Evolutionary conservation across 192 early-diverging fungal genomes (phyloP).

Genomic region (Rhizophlyctis rosea): DNA sequence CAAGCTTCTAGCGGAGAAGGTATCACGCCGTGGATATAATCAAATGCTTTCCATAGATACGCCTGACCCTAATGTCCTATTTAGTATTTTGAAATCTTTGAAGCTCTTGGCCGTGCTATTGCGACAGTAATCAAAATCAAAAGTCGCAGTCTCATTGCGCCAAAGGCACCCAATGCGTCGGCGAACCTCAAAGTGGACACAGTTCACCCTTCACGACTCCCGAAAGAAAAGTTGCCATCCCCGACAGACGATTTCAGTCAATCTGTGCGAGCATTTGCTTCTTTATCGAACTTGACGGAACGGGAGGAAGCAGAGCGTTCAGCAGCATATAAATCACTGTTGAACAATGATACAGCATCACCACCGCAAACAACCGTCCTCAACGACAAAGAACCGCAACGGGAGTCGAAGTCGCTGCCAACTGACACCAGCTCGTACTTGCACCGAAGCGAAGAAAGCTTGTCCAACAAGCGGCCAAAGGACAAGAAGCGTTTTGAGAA

Average conservation of each 20-base stretch:
- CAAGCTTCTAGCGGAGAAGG: constrained; percentile 21
- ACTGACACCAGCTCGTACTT: background rate
- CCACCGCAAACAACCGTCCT: too few relatives aligned
- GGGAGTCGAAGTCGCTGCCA: background rate
- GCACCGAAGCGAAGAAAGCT: background rate
- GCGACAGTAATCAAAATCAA: constrained; percentile 30
- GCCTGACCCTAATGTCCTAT: too few relatives aligned
- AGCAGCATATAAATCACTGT: too few relatives aligned
- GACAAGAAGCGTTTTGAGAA: too few relatives aligned
- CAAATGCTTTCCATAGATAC: too few relatives aligned
- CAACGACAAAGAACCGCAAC: background rate
- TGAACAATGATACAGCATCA: too few relatives aligned
- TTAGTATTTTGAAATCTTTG: constrained; percentile 31
- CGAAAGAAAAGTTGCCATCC: too few relatives aligned
- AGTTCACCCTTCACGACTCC: background rate
- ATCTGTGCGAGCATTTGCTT: background rate
- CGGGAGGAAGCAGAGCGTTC: too few relatives aligned
- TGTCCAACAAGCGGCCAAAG: background rate
- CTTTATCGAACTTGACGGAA: background rate
- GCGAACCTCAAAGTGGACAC: background rate
- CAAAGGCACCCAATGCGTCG: background rate
- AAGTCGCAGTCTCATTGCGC: background rate
- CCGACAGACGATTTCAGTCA: background rate
- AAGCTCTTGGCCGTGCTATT: constrained; percentile 29
- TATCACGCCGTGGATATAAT: background rate